A percentile compares a stretch with the other conserved stretches of the same genome.
Evolutionary conservation across 2,329 filamentous ascomycete genomes (phyloP).

Genomic region (Hymenoscyphus linearis): DNA sequence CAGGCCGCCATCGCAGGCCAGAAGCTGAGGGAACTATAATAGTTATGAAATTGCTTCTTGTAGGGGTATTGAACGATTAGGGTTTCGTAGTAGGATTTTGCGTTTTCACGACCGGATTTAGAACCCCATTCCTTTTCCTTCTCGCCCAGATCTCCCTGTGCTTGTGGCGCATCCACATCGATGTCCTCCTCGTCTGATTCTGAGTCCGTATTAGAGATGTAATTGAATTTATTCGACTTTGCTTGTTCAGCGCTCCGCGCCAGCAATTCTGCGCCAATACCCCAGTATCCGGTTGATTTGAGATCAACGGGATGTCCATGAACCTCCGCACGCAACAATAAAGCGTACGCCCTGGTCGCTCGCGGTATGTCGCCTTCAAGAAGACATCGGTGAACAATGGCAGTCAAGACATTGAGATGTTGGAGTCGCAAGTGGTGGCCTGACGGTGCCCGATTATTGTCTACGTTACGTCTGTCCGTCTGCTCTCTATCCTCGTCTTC

Average conservation of each 20-base stretch:
- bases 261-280: slow-evolving; percentile 77
- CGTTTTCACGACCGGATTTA: slow-evolving; percentile 48
- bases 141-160: neutral
- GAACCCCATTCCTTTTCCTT: slow-evolving; percentile 34
- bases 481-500: slow-evolving; percentile 9
- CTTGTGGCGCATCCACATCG: neutral
- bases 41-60: slow-evolving; percentile 50
- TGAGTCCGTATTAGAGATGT: slow-evolving; percentile 6
- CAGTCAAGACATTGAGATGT: slow-evolving; percentile 62
- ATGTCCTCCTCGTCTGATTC: neutral
- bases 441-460: slow-evolving; percentile 8
- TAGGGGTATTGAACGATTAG: slow-evolving; percentile 74
- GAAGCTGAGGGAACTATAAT: slow-evolving; percentile 67
- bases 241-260: slow-evolving; percentile 45
- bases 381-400: slow-evolving; percentile 68
- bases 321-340: slow-evolving; percentile 61
- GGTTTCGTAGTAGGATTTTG: slow-evolving; percentile 67
- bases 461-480: neutral
- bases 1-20: slow-evolving; percentile 75
- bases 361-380: slow-evolving; percentile 63
- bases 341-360: slow-evolving; percentile 68
- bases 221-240: slow-evolving; percentile 6
- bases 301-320: slow-evolving; percentile 58
- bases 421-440: slow-evolving; percentile 37
- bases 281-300: slow-evolving; percentile 68